Evolutionary conservation across 352 stramenopile genomes (phyloP).

Genomic region (Phytopythium montanum): DNA sequence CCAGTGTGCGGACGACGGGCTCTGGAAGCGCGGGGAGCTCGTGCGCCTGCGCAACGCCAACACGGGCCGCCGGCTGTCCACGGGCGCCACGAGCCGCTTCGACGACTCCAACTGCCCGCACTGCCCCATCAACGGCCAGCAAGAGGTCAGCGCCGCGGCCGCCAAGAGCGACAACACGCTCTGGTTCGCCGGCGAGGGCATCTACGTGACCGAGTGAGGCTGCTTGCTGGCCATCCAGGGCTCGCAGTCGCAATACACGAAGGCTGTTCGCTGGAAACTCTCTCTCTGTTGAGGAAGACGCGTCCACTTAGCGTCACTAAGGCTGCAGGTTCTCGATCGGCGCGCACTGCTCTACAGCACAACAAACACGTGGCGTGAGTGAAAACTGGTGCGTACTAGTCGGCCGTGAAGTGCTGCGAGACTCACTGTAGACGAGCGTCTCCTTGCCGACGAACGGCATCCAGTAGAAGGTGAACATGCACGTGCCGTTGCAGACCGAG

Average conservation of each 20-base stretch:
- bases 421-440: conserved; percentile 28
- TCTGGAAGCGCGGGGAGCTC: conserved; percentile 76
- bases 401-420: neutral
- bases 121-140: conserved; percentile 84
- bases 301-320: neutral
- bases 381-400: neutral
- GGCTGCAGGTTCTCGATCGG: conserved; percentile 2
- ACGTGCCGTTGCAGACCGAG: conserved; percentile 27
- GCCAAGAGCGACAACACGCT: conserved; percentile 46
- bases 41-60: conserved; percentile 57
- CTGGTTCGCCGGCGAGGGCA: conserved; percentile 80
- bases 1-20: conserved; percentile 64
- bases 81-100: conserved; percentile 46
- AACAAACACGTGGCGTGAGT: neutral
- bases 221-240: no score
- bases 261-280: neutral
- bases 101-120: conserved; percentile 78
- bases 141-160: conserved; percentile 70
- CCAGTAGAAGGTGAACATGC: conserved; percentile 40
- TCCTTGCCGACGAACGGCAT: conserved; percentile 19
- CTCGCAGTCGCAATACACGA: neutral
- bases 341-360: conserved; percentile 12
- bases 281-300: neutral
- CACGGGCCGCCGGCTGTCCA: conserved; percentile 53
- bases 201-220: conserved; percentile 65